Conservation (phyloP, 495 filamentous ascomycete genomes). For the Hypoxylon cercidicola region DNA sequence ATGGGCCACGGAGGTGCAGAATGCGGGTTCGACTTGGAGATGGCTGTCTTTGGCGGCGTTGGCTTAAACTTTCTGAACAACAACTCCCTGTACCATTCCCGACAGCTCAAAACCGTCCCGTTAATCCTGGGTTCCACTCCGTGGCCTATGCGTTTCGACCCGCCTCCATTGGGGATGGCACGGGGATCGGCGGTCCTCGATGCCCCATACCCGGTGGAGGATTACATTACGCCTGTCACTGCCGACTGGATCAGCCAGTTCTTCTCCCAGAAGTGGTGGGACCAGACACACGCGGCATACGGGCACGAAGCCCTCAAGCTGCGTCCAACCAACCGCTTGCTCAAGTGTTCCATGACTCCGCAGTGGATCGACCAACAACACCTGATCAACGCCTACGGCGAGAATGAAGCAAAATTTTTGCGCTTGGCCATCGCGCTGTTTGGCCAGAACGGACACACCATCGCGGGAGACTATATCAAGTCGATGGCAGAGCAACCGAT, state of each 20-base stretch:
- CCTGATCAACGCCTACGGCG: background rate
- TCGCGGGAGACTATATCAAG: background rate
- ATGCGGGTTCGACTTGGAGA: slow-evolving; percentile 43
- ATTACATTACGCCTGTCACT: slow-evolving; percentile 23
- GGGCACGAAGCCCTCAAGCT: slow-evolving; percentile 32
- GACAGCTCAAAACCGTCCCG: slow-evolving; percentile 4
- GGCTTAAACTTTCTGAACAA: background rate
- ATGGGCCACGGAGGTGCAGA: slow-evolving; percentile 18
- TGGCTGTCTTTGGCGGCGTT: slow-evolving; percentile 16
- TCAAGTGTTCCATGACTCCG: slow-evolving; percentile 3
- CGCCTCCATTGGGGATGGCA: no score
- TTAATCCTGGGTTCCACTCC: background rate
- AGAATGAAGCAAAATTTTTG: background rate
- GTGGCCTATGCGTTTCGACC: no score
- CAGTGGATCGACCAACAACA: background rate
- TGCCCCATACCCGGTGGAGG: background rate
- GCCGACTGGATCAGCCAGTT: slow-evolving; percentile 33
- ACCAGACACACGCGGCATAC: slow-evolving; percentile 15
- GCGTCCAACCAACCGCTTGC: background rate
- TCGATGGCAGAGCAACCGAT: background rate
- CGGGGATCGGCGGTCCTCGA: background rate
- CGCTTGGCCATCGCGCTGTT: background rate
- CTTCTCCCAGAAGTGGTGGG: slow-evolving; percentile 43
- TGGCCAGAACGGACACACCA: background rate
- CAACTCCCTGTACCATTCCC: background rate